Conservation (phyloP, 495 filamentous ascomycete genomes). For the Trichoderma reesei region DNA sequence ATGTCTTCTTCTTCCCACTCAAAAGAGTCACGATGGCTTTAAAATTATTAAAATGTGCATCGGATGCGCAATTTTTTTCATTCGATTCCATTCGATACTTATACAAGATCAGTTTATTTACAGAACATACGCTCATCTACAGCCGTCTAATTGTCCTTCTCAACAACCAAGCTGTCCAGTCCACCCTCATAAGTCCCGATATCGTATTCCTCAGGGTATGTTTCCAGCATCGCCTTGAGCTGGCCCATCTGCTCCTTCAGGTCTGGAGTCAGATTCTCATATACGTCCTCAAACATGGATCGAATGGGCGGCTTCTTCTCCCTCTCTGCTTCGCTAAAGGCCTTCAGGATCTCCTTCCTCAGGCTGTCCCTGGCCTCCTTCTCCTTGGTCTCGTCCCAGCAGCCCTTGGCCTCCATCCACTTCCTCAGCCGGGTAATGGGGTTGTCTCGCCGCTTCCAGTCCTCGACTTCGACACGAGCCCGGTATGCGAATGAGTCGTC, state of each 20-base stretch:
- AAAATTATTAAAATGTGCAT: no score
- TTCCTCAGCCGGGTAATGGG: slow-evolving; percentile 86
- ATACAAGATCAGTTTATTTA: not conserved
- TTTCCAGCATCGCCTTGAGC: slow-evolving; percentile 64
- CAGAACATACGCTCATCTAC: not conserved
- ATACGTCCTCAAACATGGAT: slow-evolving; percentile 76
- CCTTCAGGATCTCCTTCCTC: slow-evolving; percentile 66
- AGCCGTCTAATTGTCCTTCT: not conserved
- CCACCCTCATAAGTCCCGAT: slow-evolving; percentile 68
- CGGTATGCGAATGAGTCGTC: slow-evolving; percentile 97
- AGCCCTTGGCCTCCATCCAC: slow-evolving; percentile 70
- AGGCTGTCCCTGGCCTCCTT: slow-evolving; percentile 57
- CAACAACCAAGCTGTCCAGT: slow-evolving; percentile 45
- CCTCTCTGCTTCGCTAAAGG: slow-evolving; percentile 78
- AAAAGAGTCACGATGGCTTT: no score
- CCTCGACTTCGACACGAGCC: slow-evolving; percentile 86
- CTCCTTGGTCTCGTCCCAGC: slow-evolving; percentile 81
- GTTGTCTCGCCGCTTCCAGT: slow-evolving; percentile 95
- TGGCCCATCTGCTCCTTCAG: slow-evolving; percentile 66
- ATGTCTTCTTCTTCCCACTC: no score
- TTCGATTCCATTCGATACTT: not conserved
- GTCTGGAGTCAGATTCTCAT: slow-evolving; percentile 79
- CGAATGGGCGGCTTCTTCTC: slow-evolving; percentile 78
- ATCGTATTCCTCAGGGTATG: slow-evolving; percentile 92
- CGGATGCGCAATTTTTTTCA: no score